Conservation (phyloP, 2,329 filamentous ascomycete species). For the Ophiostoma montium region DNA sequence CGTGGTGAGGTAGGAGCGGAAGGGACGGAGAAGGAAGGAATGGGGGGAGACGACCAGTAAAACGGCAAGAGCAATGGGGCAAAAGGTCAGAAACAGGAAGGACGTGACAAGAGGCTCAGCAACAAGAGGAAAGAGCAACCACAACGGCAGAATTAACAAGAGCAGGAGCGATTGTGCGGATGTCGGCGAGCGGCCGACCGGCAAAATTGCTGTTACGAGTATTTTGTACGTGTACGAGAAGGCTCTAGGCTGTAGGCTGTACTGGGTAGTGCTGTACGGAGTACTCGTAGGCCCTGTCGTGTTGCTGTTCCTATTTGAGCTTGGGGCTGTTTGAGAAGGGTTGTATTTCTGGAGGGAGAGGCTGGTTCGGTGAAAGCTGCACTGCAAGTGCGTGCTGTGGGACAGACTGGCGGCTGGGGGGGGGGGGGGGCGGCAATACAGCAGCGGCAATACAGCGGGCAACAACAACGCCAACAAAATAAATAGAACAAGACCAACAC, state of each 20-base stretch:
- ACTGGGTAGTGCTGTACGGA: not conserved
- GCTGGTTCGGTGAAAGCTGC: too few relatives aligned
- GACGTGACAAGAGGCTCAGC: not conserved
- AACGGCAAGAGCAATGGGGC: not conserved
- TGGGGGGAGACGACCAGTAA: not conserved
- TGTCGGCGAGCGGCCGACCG: not conserved
- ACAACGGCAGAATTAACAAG: not conserved
- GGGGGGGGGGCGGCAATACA: too few relatives aligned
- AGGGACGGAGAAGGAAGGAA: not conserved
- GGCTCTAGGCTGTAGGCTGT: too few relatives aligned
- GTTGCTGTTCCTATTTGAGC: not conserved
- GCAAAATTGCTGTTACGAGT: too few relatives aligned
- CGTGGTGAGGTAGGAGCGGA: not conserved
- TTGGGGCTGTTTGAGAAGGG: conserved; percentile 1
- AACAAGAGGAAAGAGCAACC: not conserved
- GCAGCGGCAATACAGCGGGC: too few relatives aligned
- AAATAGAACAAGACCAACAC: not conserved
- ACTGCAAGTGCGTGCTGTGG: too few relatives aligned
- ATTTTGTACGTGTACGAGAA: too few relatives aligned
- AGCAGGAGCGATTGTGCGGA: not conserved
- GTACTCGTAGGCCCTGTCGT: not conserved
- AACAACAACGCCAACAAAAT: not conserved
- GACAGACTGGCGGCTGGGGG: too few relatives aligned
- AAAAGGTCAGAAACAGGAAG: not conserved
- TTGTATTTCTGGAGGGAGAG: not conserved